phyloP scores from a whole-genome alignment of 345 rosid species.

The Gossypium herbaceum region DNA sequence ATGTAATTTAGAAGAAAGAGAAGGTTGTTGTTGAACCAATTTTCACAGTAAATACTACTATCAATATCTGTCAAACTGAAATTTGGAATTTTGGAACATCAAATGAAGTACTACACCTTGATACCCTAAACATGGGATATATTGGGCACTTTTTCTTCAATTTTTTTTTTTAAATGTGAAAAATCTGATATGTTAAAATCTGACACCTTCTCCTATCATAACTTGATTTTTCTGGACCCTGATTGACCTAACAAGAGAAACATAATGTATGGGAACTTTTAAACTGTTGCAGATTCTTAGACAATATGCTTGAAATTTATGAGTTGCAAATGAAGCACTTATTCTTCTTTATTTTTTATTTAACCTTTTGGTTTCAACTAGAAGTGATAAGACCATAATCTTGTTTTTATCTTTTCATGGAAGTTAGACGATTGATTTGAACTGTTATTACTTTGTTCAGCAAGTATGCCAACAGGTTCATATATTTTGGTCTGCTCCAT shows the following conservation, averaged over 20 bases:
- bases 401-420: neutral
- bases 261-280: neutral
- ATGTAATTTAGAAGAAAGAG: neutral
- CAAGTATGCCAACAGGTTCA: slow-evolving; percentile 83
- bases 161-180: neutral
- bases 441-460: slow-evolving; percentile 35
- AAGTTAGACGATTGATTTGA: neutral
- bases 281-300: neutral
- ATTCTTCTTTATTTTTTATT: neutral
- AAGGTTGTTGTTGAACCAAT: neutral
- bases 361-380: neutral
- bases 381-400: neutral
- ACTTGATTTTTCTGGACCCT: neutral
- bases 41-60: neutral
- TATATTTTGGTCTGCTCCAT: slow-evolving; percentile 91
- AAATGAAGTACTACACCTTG: neutral
- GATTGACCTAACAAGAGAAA: neutral
- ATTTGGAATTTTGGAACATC: neutral
- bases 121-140: neutral
- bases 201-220: neutral
- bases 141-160: neutral
- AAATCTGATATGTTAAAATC: neutral
- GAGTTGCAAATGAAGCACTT: neutral
- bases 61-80: neutral
- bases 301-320: neutral